Evolutionary conservation across 2,329 filamentous ascomycete species (phyloP).

Genomic region (Dissoconium aciculare): DNA sequence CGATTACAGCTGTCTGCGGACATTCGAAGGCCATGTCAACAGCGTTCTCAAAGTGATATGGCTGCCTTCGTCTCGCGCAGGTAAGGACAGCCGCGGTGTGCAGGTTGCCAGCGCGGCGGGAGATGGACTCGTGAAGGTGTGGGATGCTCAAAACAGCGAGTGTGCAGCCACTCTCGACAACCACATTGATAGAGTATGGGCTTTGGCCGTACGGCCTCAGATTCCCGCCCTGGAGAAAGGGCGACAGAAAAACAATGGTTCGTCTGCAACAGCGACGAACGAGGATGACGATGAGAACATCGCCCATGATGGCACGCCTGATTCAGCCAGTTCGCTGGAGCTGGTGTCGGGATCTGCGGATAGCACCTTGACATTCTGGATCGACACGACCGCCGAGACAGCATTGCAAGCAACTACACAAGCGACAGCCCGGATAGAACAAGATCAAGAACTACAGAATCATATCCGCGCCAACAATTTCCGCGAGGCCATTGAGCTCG

Average conservation of each 20-base stretch:
- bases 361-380: slow-evolving; percentile 89
- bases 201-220: slow-evolving; percentile 55
- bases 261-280: slow-evolving; percentile 8
- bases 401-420: slow-evolving; percentile 58
- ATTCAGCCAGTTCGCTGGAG: slow-evolving; percentile 33
- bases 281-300: slow-evolving; percentile 18
- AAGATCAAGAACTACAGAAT: slow-evolving; percentile 88
- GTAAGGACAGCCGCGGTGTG: slow-evolving; percentile 37
- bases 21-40: slow-evolving; percentile 92
- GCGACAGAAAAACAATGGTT: slow-evolving; percentile 1
- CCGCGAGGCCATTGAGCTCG: slow-evolving; percentile 81
- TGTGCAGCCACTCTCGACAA: slow-evolving; percentile 84
- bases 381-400: slow-evolving; percentile 72
- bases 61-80: slow-evolving; percentile 42
- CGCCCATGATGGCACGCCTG: slow-evolving; percentile 7
- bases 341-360: slow-evolving; percentile 86
- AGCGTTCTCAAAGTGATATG: slow-evolving; percentile 88
- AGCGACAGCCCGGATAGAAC: slow-evolving; percentile 68
- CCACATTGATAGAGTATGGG: slow-evolving; percentile 92
- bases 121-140: slow-evolving; percentile 91
- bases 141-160: slow-evolving; percentile 78
- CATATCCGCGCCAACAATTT: slow-evolving; percentile 79
- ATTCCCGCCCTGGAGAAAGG: slow-evolving; percentile 6
- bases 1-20: slow-evolving; percentile 83
- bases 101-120: slow-evolving; percentile 77